Evolutionary conservation across 2,329 filamentous ascomycete genomes (phyloP), one percentile per base, ranked within the genome.

Genomic region (Aciculosporium take): DNA sequence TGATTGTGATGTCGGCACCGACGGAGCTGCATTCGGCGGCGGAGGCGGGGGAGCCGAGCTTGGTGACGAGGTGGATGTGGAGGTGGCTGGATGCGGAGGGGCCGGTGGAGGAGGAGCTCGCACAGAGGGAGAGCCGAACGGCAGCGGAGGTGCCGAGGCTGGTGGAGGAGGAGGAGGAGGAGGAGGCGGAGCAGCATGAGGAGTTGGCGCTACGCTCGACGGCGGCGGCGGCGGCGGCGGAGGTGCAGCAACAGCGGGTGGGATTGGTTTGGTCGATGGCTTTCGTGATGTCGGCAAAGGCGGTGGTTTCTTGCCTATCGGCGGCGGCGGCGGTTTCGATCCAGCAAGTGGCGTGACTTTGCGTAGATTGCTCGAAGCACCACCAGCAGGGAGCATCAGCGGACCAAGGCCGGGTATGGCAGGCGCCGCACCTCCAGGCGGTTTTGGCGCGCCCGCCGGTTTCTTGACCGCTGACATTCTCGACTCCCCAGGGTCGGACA

Each of bases 281-380:
- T 79, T 78, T 48, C 76, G 66, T 42, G 69, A 74, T 45, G 66
- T 69, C 40, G 76, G 78, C 39, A 73, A 69, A 32, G 76, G 74
- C 21, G 78, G 76, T 28, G 74, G 75, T 54, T 87, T 87, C 67
- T 86, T 87, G 45, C 81, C 82, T 51, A 84, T 71, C 5, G 81
- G 81, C 10, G 84, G 84, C 24, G 86, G 86, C 28, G 85, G 85
- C 42, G 65, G 63, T 38, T 49, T 52, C 36, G 42, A 40, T 40
- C 48, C 50, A 32, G 48, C 53, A 25, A 53, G 45, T 8, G 51
- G 51, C 4, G 75, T 75, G 45, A 69, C 65, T 59, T 78, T 84
- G 49, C 77, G 69, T 33, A 83, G 62, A 48, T 73, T 72, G 24
- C 51, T 46, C 30, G n/a, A n/a, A n/a, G 45, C 45, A 25, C 69